Percentiles rank a stretch among this genome's conserved stretches.
These are phyloP conservation scores for Pseudopithomyces chartarum DNA, from an alignment of 2,329 filamentous ascomycete genomes.

Conservation along the genomic window DNA sequence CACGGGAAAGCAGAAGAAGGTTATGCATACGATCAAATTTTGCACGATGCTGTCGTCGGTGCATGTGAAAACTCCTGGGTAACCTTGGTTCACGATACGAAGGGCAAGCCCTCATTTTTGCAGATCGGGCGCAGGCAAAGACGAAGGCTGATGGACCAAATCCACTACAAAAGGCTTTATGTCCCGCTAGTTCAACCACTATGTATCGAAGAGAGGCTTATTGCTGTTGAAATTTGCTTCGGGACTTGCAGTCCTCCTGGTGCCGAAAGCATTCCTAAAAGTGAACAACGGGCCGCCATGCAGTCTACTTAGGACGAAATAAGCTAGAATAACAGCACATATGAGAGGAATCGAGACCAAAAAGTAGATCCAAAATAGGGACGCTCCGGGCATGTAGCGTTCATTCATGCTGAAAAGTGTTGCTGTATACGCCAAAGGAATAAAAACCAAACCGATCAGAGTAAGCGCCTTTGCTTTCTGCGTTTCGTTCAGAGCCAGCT, in stretches of 20 bases:
- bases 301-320: neutral
- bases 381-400: neutral
- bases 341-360: neutral
- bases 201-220: neutral
- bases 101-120: no score
- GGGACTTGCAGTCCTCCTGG: neutral
- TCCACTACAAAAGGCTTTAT: no score
- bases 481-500: neutral
- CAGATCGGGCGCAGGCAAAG: no score
- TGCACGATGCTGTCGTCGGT: no score
- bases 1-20: no score
- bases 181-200: no score
- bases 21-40: no score
- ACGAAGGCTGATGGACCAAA: no score
- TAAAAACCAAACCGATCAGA: neutral
- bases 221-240: neutral
- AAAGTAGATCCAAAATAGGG: conserved; percentile 3
- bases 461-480: neutral
- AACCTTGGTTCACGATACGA: no score
- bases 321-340: neutral
- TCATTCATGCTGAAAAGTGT: conserved; percentile 6
- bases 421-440: conserved; percentile 5
- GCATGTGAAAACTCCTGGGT: no score
- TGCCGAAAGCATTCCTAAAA: neutral
- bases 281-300: neutral